Base-by-base conservation (phyloP, 371 early-diverging fungal species). In the Mucor lusitanicus region DNA sequence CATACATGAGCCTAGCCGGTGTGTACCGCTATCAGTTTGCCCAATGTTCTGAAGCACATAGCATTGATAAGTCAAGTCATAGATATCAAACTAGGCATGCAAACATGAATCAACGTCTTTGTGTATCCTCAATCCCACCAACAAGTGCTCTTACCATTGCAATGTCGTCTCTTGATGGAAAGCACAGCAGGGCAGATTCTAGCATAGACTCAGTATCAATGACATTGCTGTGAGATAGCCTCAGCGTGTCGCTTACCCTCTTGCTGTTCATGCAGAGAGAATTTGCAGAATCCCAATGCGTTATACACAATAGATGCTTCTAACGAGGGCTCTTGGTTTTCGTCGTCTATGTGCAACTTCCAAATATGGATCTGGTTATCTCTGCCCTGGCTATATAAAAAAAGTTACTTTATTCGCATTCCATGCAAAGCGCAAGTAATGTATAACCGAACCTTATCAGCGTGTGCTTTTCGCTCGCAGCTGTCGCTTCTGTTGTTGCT, bases 341-440 rank as follows among this genome's bases (percentile, higher is more conserved):
- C 21, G 65, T 62, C 59, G 27, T 65, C 59, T 17, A 67, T 40
- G 6, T 37, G 46, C 6, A 81, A 58, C 63, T 79, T 59, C 85
- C 85, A 85, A 15, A 82, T 62, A 65, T 83, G 71, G 25, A 85
- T 76, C 42, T 42, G 61, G 64, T 82, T 77, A 69, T 85, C 85
- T 73, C 85, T 68, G 6, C 85, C 83, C 42, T 85, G 83, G 61
- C 85, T 85, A 64, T 40, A 35, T 27, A 28, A 40, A 40, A n/a
- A 65, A 40, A 19, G 19, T 59, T 68, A 53, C 44, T 54, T 66
- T 35, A 59, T 37, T 37, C 37, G 8, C 37, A 25, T 48, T 35
- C 32, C 33, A 27, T 33, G 7, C 59, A 37, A 37, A 63, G n/a
- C 37, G 17, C 37, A 11, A 42, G 19, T 67, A 50, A 25, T 50